Base-by-base conservation (phyloP, 345 rosid genomes). In the Dipteronia sinensis region DNA sequence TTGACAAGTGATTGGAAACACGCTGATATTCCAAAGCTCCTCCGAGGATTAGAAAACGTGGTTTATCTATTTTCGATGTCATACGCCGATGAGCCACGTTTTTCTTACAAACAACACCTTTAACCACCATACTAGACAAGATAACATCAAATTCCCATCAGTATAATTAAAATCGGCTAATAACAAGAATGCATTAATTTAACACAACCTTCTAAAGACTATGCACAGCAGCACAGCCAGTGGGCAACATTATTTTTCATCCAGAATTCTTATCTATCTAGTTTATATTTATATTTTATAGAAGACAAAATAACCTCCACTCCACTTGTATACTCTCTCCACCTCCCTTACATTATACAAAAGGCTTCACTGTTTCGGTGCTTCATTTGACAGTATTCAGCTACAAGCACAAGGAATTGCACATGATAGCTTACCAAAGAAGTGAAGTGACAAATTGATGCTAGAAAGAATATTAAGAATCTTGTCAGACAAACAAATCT, bases 21-120 rank as follows among this genome's bases (percentile, higher is more conserved):
- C 98, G 97, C 85, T 94, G 98, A 84, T 94, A 94, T 84, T 94
- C 97, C 81, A 94, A 88, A 80, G 97, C 98, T 79, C 98, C 98
- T 79, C 93, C 97, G 68, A 94, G 94, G 51, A 93, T 90, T 76
- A 94, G 87, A 75, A 93, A 84, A 71, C 92, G 95, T 10, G 97
- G 94, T 82, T 89, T 94, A 78, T 89, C 92, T 66, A 93, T 88
- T 78, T 91, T 94, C 46, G 98, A 87, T 44, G 90, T 90, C 98
- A 94, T 94, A 67, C 97, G 93, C 74, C 97, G 90, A 87, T 94
- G 97, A 77, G 98, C 97, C 79, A 94, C 97, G 63, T 94, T 94
- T 86, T 94, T 94, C 93, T 93, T 94, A 64, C 97, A 94, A 78
- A 93, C 97, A 82, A 94, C 97, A 82, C 98, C 97, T 87, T 86